These are phyloP conservation scores for Trichoderma sp. DNA, from an alignment of 2,329 filamentous ascomycete species.

Conservation along the genomic window DNA sequence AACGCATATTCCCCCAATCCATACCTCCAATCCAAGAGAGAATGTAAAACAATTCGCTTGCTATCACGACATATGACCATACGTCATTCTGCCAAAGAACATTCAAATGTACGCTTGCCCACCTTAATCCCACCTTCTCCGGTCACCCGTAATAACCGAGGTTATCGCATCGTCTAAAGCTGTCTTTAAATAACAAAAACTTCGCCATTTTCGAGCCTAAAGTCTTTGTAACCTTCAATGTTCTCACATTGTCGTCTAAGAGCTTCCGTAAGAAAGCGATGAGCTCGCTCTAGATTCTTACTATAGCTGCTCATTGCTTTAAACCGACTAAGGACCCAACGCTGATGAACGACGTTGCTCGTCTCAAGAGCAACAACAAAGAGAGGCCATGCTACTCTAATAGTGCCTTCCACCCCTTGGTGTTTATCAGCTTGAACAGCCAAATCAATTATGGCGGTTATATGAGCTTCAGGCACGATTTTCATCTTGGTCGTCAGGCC, in stretches of 20 bases:
- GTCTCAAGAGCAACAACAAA: slow-evolving; percentile 38
- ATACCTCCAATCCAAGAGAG: neutral
- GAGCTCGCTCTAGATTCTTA: slow-evolving; percentile 33
- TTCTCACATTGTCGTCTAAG: slow-evolving; percentile 24
- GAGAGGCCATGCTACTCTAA: slow-evolving; percentile 35
- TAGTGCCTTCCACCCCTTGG: slow-evolving; percentile 32
- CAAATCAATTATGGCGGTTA: slow-evolving; percentile 35
- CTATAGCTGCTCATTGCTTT: slow-evolving; percentile 31
- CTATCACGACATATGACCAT: neutral
- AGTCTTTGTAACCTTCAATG: neutral
- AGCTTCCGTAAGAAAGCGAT: slow-evolving; percentile 28
- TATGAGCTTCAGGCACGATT: slow-evolving; percentile 23
- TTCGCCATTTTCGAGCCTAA: neutral
- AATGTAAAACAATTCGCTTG: neutral
- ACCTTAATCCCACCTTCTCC: neutral
- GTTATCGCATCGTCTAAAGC: neutral
- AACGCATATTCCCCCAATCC: neutral
- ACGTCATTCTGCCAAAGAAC: neutral
- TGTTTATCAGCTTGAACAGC: slow-evolving; percentile 35
- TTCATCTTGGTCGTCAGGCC: slow-evolving; percentile 16
- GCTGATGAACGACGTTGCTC: slow-evolving; percentile 31
- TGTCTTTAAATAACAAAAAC: slow-evolving; percentile 6
- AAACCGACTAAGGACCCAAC: slow-evolving; percentile 35
- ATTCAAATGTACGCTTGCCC: neutral
- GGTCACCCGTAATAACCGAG: neutral